Evolutionary conservation across 2,329 filamentous ascomycete species (phyloP).

Genomic region (Ceratocystis papillata): DNA sequence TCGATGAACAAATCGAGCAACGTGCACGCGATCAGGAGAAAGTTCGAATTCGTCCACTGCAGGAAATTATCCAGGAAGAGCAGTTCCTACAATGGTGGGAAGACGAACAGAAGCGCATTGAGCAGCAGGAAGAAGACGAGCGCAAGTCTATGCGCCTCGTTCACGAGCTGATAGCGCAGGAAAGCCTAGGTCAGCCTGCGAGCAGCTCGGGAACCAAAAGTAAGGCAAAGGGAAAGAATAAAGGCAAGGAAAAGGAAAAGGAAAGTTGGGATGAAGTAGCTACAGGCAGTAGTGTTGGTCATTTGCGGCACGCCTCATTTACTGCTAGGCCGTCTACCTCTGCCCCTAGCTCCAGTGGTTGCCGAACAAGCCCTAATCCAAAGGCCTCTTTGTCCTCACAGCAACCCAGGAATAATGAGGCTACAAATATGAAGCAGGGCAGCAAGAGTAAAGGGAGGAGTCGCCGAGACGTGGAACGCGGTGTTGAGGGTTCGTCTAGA

Average conservation of each 20-base stretch:
- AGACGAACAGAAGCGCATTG: slow-evolving; percentile 62
- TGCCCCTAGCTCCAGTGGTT: neutral
- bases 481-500: too few relatives aligned
- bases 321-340: neutral
- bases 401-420: too few relatives aligned
- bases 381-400: neutral
- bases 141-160: slow-evolving; percentile 19
- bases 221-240: slow-evolving; percentile 6
- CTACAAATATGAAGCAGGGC: too few relatives aligned
- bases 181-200: neutral
- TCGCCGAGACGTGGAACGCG: too few relatives aligned
- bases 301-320: neutral
- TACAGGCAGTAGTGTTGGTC: neutral
- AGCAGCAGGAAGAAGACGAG: slow-evolving; percentile 44
- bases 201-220: neutral
- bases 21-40: slow-evolving; percentile 77
- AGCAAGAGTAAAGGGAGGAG: too few relatives aligned
- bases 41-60: slow-evolving; percentile 73
- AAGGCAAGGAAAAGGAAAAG: slow-evolving; percentile 16
- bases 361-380: too few relatives aligned
- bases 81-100: slow-evolving; percentile 97
- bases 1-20: slow-evolving; percentile 60
- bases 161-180: slow-evolving; percentile 13
- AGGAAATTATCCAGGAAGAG: slow-evolving; percentile 94
- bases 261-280: neutral